Evolutionary conservation across 2,329 filamentous ascomycete species (phyloP), one percentile per base, ranked within the genome.

Genomic region (Coniella vitis): DNA sequence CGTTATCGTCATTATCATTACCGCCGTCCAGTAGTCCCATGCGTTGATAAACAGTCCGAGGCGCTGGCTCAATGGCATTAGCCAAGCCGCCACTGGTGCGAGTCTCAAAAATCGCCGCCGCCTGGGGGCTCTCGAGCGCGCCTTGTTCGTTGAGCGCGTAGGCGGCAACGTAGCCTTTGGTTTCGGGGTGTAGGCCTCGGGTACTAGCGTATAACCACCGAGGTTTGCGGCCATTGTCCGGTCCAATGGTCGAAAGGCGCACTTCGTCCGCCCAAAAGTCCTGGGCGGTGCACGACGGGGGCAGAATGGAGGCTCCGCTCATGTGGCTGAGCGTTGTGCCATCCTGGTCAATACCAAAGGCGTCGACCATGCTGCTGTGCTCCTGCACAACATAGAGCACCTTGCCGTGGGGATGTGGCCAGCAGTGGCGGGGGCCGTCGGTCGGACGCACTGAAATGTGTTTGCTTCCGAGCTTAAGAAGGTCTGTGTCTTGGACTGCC

Each of bases 391-490:
- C 50, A 31, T 56, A 56, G 36, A 56, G 39, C 17, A 56, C 48
- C 17, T 47, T 21, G n/a, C 55, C 55, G 49, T 42, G 43, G 5
- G 55, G 53, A 35, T 56, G 55, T 20, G 55, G 55, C 55, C 55
- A 56, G 13, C 41, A 42, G 39, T 56, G 55, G 20, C 55, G 51
- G 9, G 55, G 54, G 9, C 55, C 55, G 42, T 56, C 55, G 43
- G 51, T 22, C 12, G 46, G 3, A n/a, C 55, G 42, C 14, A 47
- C 48, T 2, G 53, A 48, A 37, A 38, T 21, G 42, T 52, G 48
- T 29, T 54, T 52, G 12, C 88, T 21, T 13, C 39, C 35, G 12
- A 46, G 25, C 10, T 40, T 17, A 19, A 55, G 38, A 7, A 40
- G 40, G 17, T 12, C 20, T 5, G 14, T 20, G 13, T 10, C 17